These are phyloP conservation scores for Dendrocalamus sinicus DNA, from an alignment of 176 grass and related monocot genomes.

Conservation along the genomic window DNA sequence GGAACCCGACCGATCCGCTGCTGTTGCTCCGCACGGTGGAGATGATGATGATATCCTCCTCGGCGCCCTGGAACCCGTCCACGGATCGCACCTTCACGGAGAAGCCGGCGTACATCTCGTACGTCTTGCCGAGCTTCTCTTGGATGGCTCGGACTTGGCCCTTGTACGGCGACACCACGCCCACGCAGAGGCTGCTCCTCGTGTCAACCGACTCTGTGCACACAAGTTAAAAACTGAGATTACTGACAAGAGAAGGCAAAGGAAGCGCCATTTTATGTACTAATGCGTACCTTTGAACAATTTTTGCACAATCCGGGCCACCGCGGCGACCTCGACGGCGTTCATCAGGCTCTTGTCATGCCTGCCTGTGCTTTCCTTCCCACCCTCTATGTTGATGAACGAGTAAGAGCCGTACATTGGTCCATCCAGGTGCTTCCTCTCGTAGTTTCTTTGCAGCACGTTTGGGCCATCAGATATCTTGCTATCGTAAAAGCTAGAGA, in stretches of 20 bases:
- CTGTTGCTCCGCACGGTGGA: constrained; percentile 67
- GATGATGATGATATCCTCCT: constrained; percentile 77
- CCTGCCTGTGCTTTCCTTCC: constrained; percentile 54
- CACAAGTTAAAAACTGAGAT: neutral
- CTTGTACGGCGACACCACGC: constrained; percentile 64
- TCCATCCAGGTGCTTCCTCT: constrained; percentile 33
- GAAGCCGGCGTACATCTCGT: constrained; percentile 10
- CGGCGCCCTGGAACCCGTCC: constrained; percentile 83
- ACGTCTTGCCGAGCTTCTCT: constrained; percentile 51
- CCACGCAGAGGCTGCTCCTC: constrained; percentile 29
- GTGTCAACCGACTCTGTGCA: constrained; percentile 35
- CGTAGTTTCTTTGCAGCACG: constrained; percentile 50
- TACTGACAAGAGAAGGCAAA: neutral
- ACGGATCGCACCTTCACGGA: constrained; percentile 73
- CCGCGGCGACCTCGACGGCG: constrained; percentile 59
- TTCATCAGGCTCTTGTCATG: constrained; percentile 56
- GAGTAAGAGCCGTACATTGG: constrained; percentile 72
- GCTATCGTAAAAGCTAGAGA: constrained; percentile 51
- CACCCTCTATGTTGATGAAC: constrained; percentile 65
- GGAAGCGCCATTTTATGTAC: no score
- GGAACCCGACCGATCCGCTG: constrained; percentile 57
- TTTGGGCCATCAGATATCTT: constrained; percentile 57
- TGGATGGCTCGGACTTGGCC: constrained; percentile 60
- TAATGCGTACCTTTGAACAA: constrained; percentile 46
- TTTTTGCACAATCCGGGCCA: constrained; percentile 48